phyloP scores from a whole-genome alignment of 2,329 filamentous ascomycete species.

The Nannizzia gypsea region DNA sequence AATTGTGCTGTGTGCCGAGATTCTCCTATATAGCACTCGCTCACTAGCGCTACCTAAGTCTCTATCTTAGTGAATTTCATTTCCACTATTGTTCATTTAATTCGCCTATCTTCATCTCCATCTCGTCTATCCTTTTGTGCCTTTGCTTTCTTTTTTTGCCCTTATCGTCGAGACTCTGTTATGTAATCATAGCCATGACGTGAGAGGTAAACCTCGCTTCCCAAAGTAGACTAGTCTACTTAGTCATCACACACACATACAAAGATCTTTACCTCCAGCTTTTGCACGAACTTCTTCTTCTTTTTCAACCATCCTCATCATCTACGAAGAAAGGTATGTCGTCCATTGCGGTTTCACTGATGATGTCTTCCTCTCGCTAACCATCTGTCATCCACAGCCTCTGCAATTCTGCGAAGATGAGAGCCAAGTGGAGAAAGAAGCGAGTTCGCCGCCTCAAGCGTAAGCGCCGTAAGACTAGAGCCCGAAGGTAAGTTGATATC shows the following conservation, averaged over 20 bases:
- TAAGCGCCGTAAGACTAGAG: constrained; percentile 99
- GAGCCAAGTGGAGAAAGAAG: constrained; percentile 99
- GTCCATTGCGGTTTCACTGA: neutral
- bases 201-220: constrained; percentile 17
- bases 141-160: neutral
- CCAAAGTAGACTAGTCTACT: constrained; percentile 23
- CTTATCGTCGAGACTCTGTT: neutral
- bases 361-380: constrained; percentile 8
- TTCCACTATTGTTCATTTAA: neutral
- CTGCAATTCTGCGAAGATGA: constrained; percentile 45
- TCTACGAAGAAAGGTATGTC: constrained; percentile 35
- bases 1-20: neutral
- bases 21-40: neutral
- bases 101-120: neutral
- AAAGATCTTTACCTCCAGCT: constrained; percentile 19
- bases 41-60: neutral
- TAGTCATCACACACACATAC: constrained; percentile 30
- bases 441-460: constrained; percentile 96
- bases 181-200: neutral
- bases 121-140: neutral
- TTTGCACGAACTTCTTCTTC: constrained; percentile 22
- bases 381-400: constrained; percentile 13
- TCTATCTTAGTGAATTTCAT: neutral
- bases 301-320: constrained; percentile 34
- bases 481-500: constrained; percentile 55